These are phyloP conservation scores for Pseudofabraea citricarpa DNA, from an alignment of 2,329 filamentous ascomycete genomes.

Conservation along the genomic window DNA sequence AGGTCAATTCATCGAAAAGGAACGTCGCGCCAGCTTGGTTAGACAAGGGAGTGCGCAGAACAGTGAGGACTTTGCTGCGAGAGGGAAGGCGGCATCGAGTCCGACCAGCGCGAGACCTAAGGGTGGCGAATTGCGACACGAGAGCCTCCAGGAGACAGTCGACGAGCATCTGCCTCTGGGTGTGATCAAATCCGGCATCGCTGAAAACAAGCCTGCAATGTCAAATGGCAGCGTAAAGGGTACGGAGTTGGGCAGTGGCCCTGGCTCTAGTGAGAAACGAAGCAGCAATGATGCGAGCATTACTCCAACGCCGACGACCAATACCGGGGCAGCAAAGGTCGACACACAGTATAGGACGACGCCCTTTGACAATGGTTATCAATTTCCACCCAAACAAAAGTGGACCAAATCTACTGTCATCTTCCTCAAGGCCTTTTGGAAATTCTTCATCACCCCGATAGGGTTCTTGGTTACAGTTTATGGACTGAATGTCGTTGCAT, in stretches of 20 bases:
- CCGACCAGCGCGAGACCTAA: conserved; percentile 2
- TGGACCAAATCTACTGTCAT: conserved; percentile 55
- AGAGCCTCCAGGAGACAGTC: conserved; percentile 16
- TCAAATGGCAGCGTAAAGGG: background rate
- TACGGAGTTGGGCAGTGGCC: background rate
- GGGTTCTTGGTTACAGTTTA: conserved; percentile 78
- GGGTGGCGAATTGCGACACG: conserved; percentile 11
- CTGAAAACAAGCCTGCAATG: background rate
- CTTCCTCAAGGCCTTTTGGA: conserved; percentile 58
- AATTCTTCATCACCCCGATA: conserved; percentile 68
- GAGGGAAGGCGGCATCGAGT: conserved; percentile 10
- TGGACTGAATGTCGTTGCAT: conserved; percentile 76
- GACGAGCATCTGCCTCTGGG: conserved; percentile 11
- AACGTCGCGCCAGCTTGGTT: conserved; percentile 18
- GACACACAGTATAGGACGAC: conserved; percentile 21
- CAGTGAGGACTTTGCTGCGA: conserved; percentile 5
- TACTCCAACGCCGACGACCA: conserved; percentile 8
- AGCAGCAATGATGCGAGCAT: conserved; percentile 18
- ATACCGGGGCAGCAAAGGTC: conserved; percentile 9
- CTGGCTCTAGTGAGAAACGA: conserved; percentile 5
- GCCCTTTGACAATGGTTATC: conserved; percentile 58
- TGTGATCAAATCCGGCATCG: conserved; percentile 4
- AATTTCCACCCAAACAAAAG: conserved; percentile 58
- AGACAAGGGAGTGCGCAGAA: conserved; percentile 15
- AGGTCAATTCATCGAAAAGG: conserved; percentile 25